Percentiles rank a stretch among this genome's conserved stretches.
phyloP scores from a whole-genome alignment of 345 rosid genomes.

The Capsella bursapastoris region DNA sequence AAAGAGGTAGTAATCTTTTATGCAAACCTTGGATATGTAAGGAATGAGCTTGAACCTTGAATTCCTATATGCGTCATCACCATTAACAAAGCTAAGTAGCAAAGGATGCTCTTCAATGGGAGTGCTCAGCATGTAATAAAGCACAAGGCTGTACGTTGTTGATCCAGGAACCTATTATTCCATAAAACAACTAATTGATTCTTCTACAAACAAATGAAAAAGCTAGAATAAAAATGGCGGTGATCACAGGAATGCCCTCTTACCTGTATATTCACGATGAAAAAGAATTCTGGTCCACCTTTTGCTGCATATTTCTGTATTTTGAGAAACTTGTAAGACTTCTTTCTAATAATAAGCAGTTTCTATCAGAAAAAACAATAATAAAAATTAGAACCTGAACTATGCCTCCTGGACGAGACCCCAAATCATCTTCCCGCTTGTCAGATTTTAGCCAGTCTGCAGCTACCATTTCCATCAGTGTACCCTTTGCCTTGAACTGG shows the following conservation, averaged over 20 bases:
- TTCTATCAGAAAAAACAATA: conserved; percentile 12
- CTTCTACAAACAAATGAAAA: neutral
- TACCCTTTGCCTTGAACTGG: conserved; percentile 86
- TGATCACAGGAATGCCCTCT: conserved; percentile 1
- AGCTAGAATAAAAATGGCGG: neutral
- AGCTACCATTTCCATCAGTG: conserved; percentile 92
- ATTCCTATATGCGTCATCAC: conserved; percentile 87
- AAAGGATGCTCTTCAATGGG: conserved; percentile 80
- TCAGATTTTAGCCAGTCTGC: conserved; percentile 95
- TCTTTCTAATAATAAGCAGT: conserved; percentile 3
- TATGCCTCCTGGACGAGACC: conserved; percentile 83
- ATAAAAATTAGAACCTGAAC: conserved; percentile 59
- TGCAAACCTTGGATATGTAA: conserved; percentile 83
- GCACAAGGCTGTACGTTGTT: conserved; percentile 80
- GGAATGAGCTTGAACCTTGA: conserved; percentile 99
- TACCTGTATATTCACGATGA: conserved; percentile 90
- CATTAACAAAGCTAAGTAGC: conserved; percentile 74
- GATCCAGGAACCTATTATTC: conserved; percentile 82
- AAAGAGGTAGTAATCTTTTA: conserved; percentile 1
- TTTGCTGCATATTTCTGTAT: conserved; percentile 88
- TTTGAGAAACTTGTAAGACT: conserved; percentile 28
- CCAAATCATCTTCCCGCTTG: conserved; percentile 92
- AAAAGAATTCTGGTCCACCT: conserved; percentile 92
- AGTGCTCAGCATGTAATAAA: conserved; percentile 87
- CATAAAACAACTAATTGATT: conserved; percentile 28